Percentiles rank a stretch among this genome's conserved stretches.
These are phyloP conservation scores for Pseudocercospora ulei DNA, from an alignment of 2,329 filamentous ascomycete genomes.

Conservation along the genomic window DNA sequence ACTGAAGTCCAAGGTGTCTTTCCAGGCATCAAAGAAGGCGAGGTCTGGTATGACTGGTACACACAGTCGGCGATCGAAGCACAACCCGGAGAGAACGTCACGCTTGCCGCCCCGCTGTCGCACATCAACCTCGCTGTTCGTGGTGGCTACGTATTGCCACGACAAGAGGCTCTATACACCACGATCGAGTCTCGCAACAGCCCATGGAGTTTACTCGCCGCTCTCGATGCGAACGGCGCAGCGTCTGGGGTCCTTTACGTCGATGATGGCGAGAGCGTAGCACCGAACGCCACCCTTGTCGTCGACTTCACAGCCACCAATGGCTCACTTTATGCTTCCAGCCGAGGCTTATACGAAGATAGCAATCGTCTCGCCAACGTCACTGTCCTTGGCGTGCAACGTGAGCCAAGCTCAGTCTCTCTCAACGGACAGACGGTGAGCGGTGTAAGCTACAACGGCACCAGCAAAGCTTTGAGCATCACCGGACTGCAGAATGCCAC, in stretches of 20 bases:
- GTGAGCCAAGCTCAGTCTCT: slow-evolving; percentile 38
- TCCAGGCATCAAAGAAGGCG: slow-evolving; percentile 52
- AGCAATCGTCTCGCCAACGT: slow-evolving; percentile 52
- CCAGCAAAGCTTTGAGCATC: slow-evolving; percentile 44
- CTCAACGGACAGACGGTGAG: slow-evolving; percentile 44
- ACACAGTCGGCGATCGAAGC: slow-evolving; percentile 50
- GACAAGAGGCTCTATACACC: slow-evolving; percentile 59
- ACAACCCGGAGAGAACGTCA: slow-evolving; percentile 48
- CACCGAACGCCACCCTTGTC: slow-evolving; percentile 47
- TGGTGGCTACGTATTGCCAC: slow-evolving; percentile 57
- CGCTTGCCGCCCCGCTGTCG: slow-evolving; percentile 52
- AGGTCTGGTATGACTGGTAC: slow-evolving; percentile 73
- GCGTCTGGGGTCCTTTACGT: slow-evolving; percentile 58
- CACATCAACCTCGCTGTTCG: slow-evolving; percentile 65
- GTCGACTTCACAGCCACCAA: slow-evolving; percentile 41
- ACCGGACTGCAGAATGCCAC: slow-evolving; percentile 45
- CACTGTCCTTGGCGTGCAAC: slow-evolving; percentile 51
- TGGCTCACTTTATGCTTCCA: slow-evolving; percentile 43
- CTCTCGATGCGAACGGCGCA: slow-evolving; percentile 46
- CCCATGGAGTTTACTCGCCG: slow-evolving; percentile 58
- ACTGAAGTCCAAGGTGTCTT: slow-evolving; percentile 58
- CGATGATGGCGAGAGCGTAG: slow-evolving; percentile 62
- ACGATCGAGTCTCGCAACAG: slow-evolving; percentile 54
- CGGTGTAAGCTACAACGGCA: slow-evolving; percentile 44
- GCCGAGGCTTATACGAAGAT: slow-evolving; percentile 48